phyloP scores from a whole-genome alignment of 2,329 filamentous ascomycete genomes.

The Penicillium janthinellum region DNA sequence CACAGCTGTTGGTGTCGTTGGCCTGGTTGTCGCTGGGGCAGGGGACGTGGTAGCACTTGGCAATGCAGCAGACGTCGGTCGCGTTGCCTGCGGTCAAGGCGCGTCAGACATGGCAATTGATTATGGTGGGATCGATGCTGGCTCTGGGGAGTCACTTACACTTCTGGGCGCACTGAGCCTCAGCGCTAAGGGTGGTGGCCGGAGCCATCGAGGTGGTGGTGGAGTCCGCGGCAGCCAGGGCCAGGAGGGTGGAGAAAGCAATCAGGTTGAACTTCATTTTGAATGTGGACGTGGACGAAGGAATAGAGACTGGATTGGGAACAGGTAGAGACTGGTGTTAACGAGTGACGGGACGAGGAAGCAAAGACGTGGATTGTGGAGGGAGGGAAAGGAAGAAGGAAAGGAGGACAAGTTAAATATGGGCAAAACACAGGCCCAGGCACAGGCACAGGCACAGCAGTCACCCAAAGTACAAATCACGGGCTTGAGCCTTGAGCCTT shows the following conservation, averaged over 20 bases:
- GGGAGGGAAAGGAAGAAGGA: constrained; percentile 5
- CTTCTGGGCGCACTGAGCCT: constrained; percentile 37
- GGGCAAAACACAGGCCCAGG: background rate
- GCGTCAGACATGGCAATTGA: background rate
- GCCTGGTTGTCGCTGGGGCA: constrained; percentile 54
- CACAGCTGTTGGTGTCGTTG: constrained; percentile 56
- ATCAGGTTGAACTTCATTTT: constrained; percentile 47
- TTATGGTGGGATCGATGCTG: background rate
- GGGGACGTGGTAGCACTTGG: constrained; percentile 54
- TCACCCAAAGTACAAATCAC: no score
- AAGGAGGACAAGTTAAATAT: constrained; percentile 3
- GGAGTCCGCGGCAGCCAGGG: constrained; percentile 44
- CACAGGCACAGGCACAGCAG: background rate
- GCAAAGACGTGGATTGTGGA: background rate
- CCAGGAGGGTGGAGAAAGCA: constrained; percentile 49
- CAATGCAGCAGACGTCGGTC: constrained; percentile 54
- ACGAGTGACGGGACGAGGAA: background rate
- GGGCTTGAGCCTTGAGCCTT: background rate
- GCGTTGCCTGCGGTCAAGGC: constrained; percentile 36
- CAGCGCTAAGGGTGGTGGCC: constrained; percentile 36
- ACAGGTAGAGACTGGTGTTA: constrained; percentile 5
- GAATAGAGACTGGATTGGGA: constrained; percentile 5
- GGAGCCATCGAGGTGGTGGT: constrained; percentile 31
- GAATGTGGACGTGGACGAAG: background rate
- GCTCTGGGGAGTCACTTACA: constrained; percentile 34